phyloP scores from a whole-genome alignment of 1,284 basidiomycete species.

The Xerocomus amazonicus region DNA sequence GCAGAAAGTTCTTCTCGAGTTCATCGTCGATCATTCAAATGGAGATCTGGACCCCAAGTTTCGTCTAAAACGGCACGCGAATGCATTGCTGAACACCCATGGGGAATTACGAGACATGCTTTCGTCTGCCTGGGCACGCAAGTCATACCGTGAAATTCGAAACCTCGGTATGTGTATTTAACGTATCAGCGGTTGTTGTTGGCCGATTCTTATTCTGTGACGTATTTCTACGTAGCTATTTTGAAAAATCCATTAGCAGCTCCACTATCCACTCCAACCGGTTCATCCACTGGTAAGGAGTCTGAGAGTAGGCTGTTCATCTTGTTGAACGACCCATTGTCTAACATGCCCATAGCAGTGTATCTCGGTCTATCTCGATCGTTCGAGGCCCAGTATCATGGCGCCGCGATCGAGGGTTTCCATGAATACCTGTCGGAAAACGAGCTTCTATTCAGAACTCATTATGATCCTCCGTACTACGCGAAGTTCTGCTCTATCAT shows the following conservation, averaged over 20 bases:
- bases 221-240: background rate
- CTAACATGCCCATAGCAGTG: background rate
- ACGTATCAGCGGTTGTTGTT: too few relatives aligned
- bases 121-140: background rate
- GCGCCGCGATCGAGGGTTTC: conserved; percentile 1
- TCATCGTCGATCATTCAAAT: background rate
- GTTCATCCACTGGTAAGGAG: background rate
- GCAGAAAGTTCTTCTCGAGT: background rate
- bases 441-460: conserved; percentile 6
- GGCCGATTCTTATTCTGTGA: background rate
- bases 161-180: background rate
- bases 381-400: background rate
- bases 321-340: too few relatives aligned
- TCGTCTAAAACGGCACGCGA: background rate
- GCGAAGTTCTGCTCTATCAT: background rate
- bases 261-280: background rate
- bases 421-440: conserved; percentile 16
- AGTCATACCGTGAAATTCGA: background rate
- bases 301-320: background rate
- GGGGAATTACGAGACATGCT: background rate
- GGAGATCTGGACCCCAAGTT: background rate
- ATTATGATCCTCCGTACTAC: conserved; percentile 1
- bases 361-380: background rate
- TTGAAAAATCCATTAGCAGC: background rate
- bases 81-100: background rate